A percentile compares a stretch with the other conserved stretches of the same genome.
These are phyloP conservation scores for Aureobasidium sp. DNA, from an alignment of 2,329 filamentous ascomycete genomes.

Conservation along the genomic window DNA sequence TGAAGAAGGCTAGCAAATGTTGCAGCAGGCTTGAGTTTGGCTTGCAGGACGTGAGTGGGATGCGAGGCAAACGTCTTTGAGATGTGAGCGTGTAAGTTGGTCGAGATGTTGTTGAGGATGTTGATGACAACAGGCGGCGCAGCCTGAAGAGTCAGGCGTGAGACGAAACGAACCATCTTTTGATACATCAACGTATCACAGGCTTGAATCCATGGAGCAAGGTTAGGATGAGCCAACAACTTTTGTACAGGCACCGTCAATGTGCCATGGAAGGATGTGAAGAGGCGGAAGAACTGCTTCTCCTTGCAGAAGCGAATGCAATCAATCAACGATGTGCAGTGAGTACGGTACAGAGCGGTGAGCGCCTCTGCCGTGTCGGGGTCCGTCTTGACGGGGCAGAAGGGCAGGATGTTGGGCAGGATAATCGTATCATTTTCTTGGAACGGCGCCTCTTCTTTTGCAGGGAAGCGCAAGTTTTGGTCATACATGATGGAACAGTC, in stretches of 20 bases:
- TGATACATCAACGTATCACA: conserved; percentile 96
- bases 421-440: conserved; percentile 64
- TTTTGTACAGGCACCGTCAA: conserved; percentile 96
- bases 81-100: conserved; percentile 73
- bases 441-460: conserved; percentile 49
- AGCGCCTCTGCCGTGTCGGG: conserved; percentile 79
- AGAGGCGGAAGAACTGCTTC: conserved; percentile 92
- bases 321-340: conserved; percentile 92
- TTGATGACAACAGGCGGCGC: conserved; percentile 82
- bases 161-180: conserved; percentile 89
- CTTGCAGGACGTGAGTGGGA: conserved; percentile 75
- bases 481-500: conserved; percentile 47
- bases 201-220: conserved; percentile 90
- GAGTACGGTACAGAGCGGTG: conserved; percentile 81
- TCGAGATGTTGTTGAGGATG: conserved; percentile 79
- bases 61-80: conserved; percentile 78
- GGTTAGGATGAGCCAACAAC: conserved; percentile 69
- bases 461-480: conserved; percentile 57
- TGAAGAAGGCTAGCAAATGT: conserved; percentile 82
- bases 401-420: conserved; percentile 79
- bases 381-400: conserved; percentile 75
- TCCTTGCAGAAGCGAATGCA: conserved; percentile 94
- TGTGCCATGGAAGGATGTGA: conserved; percentile 91
- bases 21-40: conserved; percentile 81
- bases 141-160: conserved; percentile 82